A percentile compares a stretch with the other conserved stretches of the same genome.
These are phyloP conservation scores for Allium fistulosum DNA, from an alignment of 106 monocot species.

Conservation along the genomic window DNA sequence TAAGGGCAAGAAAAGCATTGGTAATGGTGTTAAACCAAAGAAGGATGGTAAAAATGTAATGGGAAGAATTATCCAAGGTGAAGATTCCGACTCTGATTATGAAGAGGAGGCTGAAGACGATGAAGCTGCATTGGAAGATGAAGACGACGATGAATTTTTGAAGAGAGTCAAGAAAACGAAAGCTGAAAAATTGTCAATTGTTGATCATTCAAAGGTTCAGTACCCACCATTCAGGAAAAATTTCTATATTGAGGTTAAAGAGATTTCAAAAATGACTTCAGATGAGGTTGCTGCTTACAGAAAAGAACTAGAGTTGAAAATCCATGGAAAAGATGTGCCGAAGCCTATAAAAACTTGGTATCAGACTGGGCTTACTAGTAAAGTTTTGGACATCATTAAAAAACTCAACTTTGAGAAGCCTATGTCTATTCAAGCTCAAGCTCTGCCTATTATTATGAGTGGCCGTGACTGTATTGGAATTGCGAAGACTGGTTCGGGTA, in stretches of 20 bases:
- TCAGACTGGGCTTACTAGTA: constrained; percentile 79
- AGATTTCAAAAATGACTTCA: constrained; percentile 64
- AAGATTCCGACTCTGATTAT: constrained; percentile 79
- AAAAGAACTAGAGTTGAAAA: constrained; percentile 79
- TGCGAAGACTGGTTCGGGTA: constrained; percentile 97
- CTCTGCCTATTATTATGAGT: constrained; percentile 89
- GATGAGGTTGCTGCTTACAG: constrained; percentile 66
- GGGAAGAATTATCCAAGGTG: constrained; percentile 88
- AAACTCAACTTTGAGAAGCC: constrained; percentile 91
- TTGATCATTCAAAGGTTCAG: constrained; percentile 89
- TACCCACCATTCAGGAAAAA: constrained; percentile 87
- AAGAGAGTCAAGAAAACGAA: constrained; percentile 96
- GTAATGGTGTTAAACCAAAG: constrained; percentile 41
- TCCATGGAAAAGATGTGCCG: constrained; percentile 95
- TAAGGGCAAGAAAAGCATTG: constrained; percentile 13
- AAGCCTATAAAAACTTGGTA: constrained; percentile 95
- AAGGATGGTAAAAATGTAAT: constrained; percentile 39
- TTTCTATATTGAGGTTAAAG: constrained; percentile 90
- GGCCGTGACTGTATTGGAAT: constrained; percentile 95
- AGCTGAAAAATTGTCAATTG: constrained; percentile 77
- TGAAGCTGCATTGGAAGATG: constrained; percentile 53
- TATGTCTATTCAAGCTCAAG: constrained; percentile 94
- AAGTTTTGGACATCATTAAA: constrained; percentile 80
- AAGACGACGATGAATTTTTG: constrained; percentile 94
- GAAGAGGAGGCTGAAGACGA: constrained; percentile 46